Evolutionary conservation across 1,139 yeast species (phyloP).

Genomic region (Williopsis jadinii): DNA sequence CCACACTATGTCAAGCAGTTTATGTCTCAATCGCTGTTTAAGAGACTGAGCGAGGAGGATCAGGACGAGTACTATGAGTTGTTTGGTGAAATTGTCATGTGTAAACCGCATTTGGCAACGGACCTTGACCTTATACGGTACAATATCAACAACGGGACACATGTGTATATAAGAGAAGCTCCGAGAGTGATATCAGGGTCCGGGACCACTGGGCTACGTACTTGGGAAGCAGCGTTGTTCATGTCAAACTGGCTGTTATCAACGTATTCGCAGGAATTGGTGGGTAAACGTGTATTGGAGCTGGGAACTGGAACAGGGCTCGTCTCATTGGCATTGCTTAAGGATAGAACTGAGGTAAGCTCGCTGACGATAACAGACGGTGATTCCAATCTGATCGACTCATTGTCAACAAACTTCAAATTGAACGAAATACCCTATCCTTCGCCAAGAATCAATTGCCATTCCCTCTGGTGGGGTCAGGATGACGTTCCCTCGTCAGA

Average conservation of each 20-base stretch:
- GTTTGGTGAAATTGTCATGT: constrained; percentile 36
- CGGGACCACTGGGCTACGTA: constrained; percentile 83
- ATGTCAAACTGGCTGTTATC: constrained; percentile 29
- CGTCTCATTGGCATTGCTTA: constrained; percentile 52
- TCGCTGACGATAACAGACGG: constrained; percentile 69
- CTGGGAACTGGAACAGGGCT: constrained; percentile 90
- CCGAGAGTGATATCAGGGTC: constrained; percentile 61
- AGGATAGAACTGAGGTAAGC: constrained; percentile 15
- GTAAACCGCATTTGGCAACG: constrained; percentile 36
- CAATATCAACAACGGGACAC: constrained; percentile 24
- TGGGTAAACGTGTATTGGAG: constrained; percentile 41
- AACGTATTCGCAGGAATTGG: constrained; percentile 22
- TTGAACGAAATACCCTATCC: constrained; percentile 32
- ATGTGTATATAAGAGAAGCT: constrained; percentile 46
- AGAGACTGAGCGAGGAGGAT: constrained; percentile 6
- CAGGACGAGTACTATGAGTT: constrained; percentile 48
- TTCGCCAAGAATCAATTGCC: constrained; percentile 24
- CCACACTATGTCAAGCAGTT: constrained; percentile 44
- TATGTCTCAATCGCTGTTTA: constrained; percentile 29
- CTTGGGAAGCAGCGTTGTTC: constrained; percentile 93
- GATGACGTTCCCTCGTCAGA: constrained; percentile 27
- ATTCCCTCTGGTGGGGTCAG: constrained; percentile 58
- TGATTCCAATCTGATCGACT: constrained; percentile 53
- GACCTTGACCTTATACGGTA: constrained; percentile 44
- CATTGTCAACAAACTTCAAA: constrained; percentile 37